Conservation (phyloP, 2,329 filamentous ascomycete genomes). For the Alternaria sp. region DNA sequence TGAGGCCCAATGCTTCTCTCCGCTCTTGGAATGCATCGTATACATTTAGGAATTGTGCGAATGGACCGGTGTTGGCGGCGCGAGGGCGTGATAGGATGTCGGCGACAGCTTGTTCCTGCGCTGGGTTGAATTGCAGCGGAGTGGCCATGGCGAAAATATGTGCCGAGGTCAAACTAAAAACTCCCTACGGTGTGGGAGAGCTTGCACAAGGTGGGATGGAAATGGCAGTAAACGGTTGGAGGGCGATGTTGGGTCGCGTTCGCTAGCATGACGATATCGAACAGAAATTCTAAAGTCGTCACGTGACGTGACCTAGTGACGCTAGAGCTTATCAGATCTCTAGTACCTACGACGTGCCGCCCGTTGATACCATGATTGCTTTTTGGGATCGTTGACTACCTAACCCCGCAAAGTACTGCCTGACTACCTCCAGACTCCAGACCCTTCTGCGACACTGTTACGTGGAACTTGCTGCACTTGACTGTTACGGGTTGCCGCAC, state of each 20-base stretch:
- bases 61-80: slow-evolving; percentile 70
- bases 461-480: slow-evolving; percentile 9
- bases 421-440: slow-evolving; percentile 8
- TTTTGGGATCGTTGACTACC: slow-evolving; percentile 13
- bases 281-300: slow-evolving; percentile 38
- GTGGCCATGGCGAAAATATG: slow-evolving; percentile 28
- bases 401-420: slow-evolving; percentile 12
- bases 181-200: slow-evolving; percentile 11
- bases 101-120: slow-evolving; percentile 48
- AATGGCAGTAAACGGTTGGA: slow-evolving; percentile 18
- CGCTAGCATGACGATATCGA: slow-evolving; percentile 27
- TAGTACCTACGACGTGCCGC: slow-evolving; percentile 5
- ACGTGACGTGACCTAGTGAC: slow-evolving; percentile 34
- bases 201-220: slow-evolving; percentile 26
- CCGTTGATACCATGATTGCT: slow-evolving; percentile 16
- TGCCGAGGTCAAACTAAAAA: slow-evolving; percentile 1
- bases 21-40: slow-evolving; percentile 83
- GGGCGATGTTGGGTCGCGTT: slow-evolving; percentile 25
- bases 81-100: slow-evolving; percentile 68
- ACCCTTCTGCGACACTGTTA: slow-evolving; percentile 19
- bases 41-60: slow-evolving; percentile 73
- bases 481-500: slow-evolving; percentile 19
- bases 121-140: slow-evolving; percentile 43
- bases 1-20: slow-evolving; percentile 84
- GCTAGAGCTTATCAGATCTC: slow-evolving; percentile 13